Base-by-base conservation (phyloP, 2,329 filamentous ascomycete species). In the Spiromastix sp. region DNA sequence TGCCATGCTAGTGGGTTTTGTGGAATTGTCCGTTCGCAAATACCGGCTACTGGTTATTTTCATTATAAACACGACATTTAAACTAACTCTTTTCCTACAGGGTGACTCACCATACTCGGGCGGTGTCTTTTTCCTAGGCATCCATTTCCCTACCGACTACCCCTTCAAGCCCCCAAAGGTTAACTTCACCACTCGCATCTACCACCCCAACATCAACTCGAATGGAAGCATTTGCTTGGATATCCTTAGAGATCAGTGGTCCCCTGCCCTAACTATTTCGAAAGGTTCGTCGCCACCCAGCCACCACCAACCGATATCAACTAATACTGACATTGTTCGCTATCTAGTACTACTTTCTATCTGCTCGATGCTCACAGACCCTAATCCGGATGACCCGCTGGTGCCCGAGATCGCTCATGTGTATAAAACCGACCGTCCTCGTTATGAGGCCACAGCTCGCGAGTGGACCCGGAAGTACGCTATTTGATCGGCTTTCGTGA, bases 151-250 rank as follows among this genome's bases (percentile, higher is more conserved):
- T 50, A 98, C 91, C 74, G 91, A 98, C 74, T 98, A 98, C 68
- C 91, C 91, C 27, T 98, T 98, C 77, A 98, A 98, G 81, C 91
- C 91, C 45, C 91, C 91, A 52, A 98, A 98, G 78, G 87, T 98
- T 68, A 95, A 95, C 81, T 98, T 98, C 77, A 96, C 86, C 54
- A 98, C 91, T 48, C 83, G 89, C 60, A 96, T 98, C 72, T 98
- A 98, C 66, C 91, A 98, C 71, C 91, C 91, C 56, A 98, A 98
- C 71, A 98, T 98, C 85, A 98, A 98, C 79, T 93, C 85, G 50
- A 96, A 96, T 65, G 91, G 91, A 66, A 95, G 87, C 67, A 98
- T 98, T 67, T 98, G 91, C 66, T 70, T 98, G 62, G 91, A 98
- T 59, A 98, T 98, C 59, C 72, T 98, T 58, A 80, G 91, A 71